Percentiles rank a stretch among this genome's conserved stretches.
Conservation (phyloP, 441 rosid genomes). For the Bocquillonia castaneifolia region DNA sequence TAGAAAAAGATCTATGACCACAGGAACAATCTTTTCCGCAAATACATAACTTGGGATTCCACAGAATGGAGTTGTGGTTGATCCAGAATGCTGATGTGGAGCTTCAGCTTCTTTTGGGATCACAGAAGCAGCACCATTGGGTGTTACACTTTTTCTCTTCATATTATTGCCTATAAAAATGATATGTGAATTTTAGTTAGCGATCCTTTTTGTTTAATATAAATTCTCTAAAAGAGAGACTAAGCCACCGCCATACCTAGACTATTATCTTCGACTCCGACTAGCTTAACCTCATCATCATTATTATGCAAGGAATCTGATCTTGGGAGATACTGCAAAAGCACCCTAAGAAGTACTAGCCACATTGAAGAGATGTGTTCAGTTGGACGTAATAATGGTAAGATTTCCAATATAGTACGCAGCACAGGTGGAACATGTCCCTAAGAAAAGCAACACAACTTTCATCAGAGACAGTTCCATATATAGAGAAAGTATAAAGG, state of each 20-base stretch:
- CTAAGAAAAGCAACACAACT: conserved; percentile 35
- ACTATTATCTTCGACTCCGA: conserved; percentile 35
- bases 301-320: conserved; percentile 46
- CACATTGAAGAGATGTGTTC: conserved; percentile 83
- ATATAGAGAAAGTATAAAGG: not conserved
- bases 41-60: conserved; percentile 51
- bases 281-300: conserved; percentile 49
- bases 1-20: conserved; percentile 73
- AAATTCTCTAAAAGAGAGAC: conserved; percentile 16
- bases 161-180: conserved; percentile 34
- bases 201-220: conserved; percentile 20
- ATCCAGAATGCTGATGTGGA: conserved; percentile 32
- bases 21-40: conserved; percentile 83
- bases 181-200: conserved; percentile 22
- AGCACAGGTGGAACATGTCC: conserved; percentile 80
- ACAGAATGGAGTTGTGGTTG: conserved; percentile 30
- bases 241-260: conserved; percentile 37
- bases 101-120: conserved; percentile 38
- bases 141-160: conserved; percentile 28
- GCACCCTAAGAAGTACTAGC: conserved; percentile 67
- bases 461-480: conserved; percentile 5
- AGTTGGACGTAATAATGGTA: conserved; percentile 72
- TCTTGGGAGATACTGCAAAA: conserved; percentile 75
- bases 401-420: conserved; percentile 71
- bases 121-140: conserved; percentile 43